Percentiles rank a stretch among this genome's conserved stretches.
Evolutionary conservation across 129 eudicot genomes (phyloP).

Genomic region (Sambucus nigra): DNA sequence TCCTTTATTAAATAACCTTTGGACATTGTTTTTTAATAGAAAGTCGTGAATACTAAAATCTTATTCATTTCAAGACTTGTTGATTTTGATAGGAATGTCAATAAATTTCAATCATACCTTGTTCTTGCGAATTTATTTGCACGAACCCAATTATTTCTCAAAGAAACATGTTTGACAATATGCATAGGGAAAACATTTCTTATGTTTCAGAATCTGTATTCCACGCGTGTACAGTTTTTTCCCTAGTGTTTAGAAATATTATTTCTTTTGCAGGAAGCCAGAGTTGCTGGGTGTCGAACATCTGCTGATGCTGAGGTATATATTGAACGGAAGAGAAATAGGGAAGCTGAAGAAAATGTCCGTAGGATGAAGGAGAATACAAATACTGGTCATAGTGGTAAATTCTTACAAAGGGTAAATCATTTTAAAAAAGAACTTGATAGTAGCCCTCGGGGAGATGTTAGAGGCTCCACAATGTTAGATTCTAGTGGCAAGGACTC

Average conservation of each 20-base stretch:
- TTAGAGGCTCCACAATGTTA: constrained; percentile 21
- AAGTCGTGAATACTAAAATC: no score
- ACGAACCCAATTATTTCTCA: no score
- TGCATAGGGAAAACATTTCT: neutral
- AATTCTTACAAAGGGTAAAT: constrained; percentile 62
- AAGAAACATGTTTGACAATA: neutral
- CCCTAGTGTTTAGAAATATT: neutral
- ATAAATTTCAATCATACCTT: no score
- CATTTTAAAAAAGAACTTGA: constrained; percentile 59
- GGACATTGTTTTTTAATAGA: no score
- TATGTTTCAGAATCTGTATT: neutral
- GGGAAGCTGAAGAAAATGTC: constrained; percentile 71
- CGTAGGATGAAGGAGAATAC: constrained; percentile 46
- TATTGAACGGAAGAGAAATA: constrained; percentile 66
- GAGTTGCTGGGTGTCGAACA: constrained; percentile 84
- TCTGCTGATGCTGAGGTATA: constrained; percentile 73
- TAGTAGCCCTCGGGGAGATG: constrained; percentile 31
- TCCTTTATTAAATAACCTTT: no score
- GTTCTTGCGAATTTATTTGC: no score
- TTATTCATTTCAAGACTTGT: no score
- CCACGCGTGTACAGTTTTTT: neutral
- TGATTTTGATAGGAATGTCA: no score
- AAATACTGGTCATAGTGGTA: constrained; percentile 67
- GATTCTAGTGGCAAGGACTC: constrained; percentile 28
- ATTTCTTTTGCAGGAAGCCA: constrained; percentile 59